A percentile compares a stretch with the other conserved stretches of the same genome.
phyloP scores from a whole-genome alignment of 2,329 filamentous ascomycete species.

The Emergomyces orientalis region DNA sequence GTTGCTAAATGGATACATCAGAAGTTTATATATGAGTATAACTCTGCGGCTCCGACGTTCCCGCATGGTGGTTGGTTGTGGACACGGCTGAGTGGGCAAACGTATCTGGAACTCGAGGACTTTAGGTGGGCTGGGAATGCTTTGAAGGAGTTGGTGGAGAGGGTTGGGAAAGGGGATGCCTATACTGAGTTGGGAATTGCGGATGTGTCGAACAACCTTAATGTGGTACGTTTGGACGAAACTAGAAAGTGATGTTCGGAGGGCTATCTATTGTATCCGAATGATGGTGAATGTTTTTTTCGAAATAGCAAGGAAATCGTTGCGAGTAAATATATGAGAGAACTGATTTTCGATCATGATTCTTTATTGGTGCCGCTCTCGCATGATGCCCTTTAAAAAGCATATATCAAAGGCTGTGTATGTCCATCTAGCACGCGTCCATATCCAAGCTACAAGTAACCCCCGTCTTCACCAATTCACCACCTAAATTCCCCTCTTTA shows the following conservation, averaged over 20 bases:
- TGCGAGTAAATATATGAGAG: background rate
- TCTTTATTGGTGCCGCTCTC: background rate
- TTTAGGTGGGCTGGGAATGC: conserved; percentile 60
- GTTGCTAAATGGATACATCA: conserved; percentile 51
- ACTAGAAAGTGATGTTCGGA: background rate
- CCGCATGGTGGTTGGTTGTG: conserved; percentile 55
- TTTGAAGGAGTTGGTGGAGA: conserved; percentile 49
- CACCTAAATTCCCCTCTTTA: conserved; percentile 1
- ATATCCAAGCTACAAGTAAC: background rate
- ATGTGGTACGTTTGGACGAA: background rate
- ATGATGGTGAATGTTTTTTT: background rate
- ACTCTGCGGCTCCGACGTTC: conserved; percentile 62
- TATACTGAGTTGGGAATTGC: background rate
- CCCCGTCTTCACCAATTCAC: background rate
- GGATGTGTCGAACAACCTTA: background rate
- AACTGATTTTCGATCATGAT: background rate
- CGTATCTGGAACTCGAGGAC: conserved; percentile 72
- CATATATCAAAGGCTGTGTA: too few relatives aligned
- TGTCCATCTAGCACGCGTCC: background rate
- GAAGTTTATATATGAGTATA: conserved; percentile 48
- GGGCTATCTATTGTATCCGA: background rate
- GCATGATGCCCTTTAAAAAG: background rate
- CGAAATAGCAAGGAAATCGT: background rate
- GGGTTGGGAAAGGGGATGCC: conserved; percentile 40
- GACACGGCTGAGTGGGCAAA: conserved; percentile 67